A percentile compares a stretch with the other conserved stretches of the same genome.
These are phyloP conservation scores for Colletotrichum lentis DNA, from an alignment of 2,329 filamentous ascomycete species.

Conservation along the genomic window DNA sequence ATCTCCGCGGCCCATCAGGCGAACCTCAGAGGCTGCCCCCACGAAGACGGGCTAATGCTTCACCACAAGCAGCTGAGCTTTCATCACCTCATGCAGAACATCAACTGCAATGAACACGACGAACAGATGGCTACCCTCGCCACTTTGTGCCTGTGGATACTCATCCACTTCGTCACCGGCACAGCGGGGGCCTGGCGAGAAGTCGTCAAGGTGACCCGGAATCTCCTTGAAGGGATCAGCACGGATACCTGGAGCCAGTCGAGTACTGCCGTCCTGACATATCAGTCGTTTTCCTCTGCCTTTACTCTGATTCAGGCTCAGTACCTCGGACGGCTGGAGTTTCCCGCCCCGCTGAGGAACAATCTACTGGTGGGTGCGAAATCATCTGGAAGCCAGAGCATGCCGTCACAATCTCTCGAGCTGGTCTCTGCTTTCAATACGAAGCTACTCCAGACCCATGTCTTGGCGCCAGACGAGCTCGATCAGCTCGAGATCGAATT, in stretches of 20 bases:
- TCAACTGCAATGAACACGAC: background rate
- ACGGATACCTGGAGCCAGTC: background rate
- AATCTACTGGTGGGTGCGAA: background rate
- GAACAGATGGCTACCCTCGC: conserved; percentile 20
- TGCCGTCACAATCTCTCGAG: background rate
- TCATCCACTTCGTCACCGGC: conserved; percentile 25
- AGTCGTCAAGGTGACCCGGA: conserved; percentile 18
- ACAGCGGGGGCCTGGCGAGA: conserved; percentile 22
- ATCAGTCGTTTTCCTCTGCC: background rate
- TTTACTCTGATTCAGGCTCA: background rate
- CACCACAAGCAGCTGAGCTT: conserved; percentile 19
- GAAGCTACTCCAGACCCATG: background rate
- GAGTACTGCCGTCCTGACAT: background rate
- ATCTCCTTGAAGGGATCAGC: background rate
- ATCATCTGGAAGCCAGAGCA: background rate
- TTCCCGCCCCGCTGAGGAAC: background rate
- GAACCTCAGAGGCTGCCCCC: background rate
- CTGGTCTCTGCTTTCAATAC: background rate
- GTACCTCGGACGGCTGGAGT: background rate
- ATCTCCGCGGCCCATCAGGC: conserved; percentile 17
- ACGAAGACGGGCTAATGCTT: background rate
- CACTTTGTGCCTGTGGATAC: conserved; percentile 21
- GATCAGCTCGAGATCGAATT: conserved; percentile 7
- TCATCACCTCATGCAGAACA: conserved; percentile 21
- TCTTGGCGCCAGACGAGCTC: background rate